Conservation (phyloP, 257 asterid genomes). For the Orobanche coerulescens region DNA sequence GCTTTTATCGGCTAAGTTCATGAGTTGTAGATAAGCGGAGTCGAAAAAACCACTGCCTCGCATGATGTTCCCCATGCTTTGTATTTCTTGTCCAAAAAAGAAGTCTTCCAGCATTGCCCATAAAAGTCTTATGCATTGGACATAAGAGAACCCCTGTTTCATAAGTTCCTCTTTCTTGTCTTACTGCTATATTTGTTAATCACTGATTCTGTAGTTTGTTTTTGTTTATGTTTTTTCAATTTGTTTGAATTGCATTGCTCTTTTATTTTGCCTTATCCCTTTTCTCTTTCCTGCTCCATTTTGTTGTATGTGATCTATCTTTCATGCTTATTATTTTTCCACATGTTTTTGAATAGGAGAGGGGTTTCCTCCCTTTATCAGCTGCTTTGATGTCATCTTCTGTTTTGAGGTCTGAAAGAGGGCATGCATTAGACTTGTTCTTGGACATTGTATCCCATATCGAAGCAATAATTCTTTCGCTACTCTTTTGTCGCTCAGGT, state of each 20-base stretch:
- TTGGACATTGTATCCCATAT: constrained; percentile 59
- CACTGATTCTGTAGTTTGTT: constrained; percentile 6
- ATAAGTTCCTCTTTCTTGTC: constrained; percentile 3
- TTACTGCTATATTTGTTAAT: background rate
- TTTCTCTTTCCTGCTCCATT: background rate
- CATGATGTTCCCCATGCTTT: background rate
- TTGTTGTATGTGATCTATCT: constrained; percentile 11
- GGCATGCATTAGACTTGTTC: constrained; percentile 48
- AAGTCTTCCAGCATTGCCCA: too few relatives aligned
- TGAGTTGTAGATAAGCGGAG: too few relatives aligned
- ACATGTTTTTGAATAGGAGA: constrained; percentile 59
- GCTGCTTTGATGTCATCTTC: constrained; percentile 86
- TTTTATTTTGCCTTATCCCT: background rate
- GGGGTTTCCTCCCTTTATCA: constrained; percentile 93
- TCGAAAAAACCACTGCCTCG: too few relatives aligned
- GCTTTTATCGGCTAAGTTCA: too few relatives aligned
- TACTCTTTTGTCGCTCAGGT: constrained; percentile 87
- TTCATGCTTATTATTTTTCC: constrained; percentile 18
- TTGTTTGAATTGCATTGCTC: background rate
- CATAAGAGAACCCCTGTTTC: constrained; percentile 1
- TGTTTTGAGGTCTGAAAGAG: constrained; percentile 54
- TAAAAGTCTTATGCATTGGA: background rate
- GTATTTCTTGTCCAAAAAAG: background rate
- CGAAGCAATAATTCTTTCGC: constrained; percentile 65
- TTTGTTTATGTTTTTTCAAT: too few relatives aligned